Conservation (phyloP, 2,329 filamentous ascomycete genomes). For the Aphanoascus verrucosus region DNA sequence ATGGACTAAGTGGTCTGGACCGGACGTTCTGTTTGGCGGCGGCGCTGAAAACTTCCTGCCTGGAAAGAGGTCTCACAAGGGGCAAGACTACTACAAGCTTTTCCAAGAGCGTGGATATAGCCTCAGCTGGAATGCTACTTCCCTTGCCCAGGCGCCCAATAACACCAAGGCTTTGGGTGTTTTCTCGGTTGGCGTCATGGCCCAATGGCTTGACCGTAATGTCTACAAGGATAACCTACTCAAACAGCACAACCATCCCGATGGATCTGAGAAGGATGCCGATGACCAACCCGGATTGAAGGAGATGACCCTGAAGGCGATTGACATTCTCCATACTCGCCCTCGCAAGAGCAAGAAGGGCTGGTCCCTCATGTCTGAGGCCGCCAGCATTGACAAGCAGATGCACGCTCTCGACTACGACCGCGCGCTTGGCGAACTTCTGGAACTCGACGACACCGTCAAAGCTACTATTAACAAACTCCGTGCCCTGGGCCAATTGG, state of each 20-base stretch:
- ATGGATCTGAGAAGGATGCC: conserved; percentile 53
- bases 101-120: conserved; percentile 64
- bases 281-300: conserved; percentile 71
- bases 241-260: conserved; percentile 56
- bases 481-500: conserved; percentile 51
- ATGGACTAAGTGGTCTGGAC: conserved; percentile 63
- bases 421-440: conserved; percentile 69
- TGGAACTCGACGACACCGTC: conserved; percentile 77
- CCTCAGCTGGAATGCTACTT: conserved; percentile 63
- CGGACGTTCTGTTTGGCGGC: conserved; percentile 72
- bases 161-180: conserved; percentile 60
- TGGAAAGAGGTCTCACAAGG: conserved; percentile 51
- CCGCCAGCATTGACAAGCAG: conserved; percentile 77
- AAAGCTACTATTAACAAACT: conserved; percentile 64
- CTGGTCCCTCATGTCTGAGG: conserved; percentile 82
- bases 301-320: conserved; percentile 80
- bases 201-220: conserved; percentile 79
- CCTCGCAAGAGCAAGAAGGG: conserved; percentile 55
- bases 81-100: conserved; percentile 60
- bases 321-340: conserved; percentile 62
- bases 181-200: conserved; percentile 63
- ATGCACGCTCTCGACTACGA: conserved; percentile 83
- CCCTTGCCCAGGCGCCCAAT: conserved; percentile 49
- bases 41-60: conserved; percentile 72
- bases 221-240: conserved; percentile 62